Percentiles rank a stretch among this genome's conserved stretches.
Conservation (phyloP, 352 stramenopile genomes). For the Phytophthora colocasiae region DNA sequence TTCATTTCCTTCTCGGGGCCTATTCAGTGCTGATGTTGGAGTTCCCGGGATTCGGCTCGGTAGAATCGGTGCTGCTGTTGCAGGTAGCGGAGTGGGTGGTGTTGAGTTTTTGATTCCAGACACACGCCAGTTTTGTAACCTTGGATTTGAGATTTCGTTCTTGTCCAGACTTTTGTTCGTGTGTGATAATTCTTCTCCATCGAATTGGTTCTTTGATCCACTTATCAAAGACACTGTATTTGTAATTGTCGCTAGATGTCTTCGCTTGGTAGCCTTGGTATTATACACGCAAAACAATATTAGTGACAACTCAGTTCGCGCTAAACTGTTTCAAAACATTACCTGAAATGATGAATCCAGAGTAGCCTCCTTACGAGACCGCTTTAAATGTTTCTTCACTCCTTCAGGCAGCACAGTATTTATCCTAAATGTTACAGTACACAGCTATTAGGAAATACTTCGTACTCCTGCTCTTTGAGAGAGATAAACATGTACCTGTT, state of each 20-base stretch:
- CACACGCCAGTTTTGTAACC: background rate
- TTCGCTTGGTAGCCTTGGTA: slow-evolving; percentile 47
- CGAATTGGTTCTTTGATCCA: slow-evolving; percentile 39
- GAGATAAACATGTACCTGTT: slow-evolving; percentile 36
- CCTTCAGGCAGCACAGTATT: slow-evolving; percentile 49
- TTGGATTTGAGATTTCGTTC: background rate
- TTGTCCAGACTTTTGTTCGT: slow-evolving; percentile 7
- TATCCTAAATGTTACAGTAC: slow-evolving; percentile 33
- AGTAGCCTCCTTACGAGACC: slow-evolving; percentile 44
- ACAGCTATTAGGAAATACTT: background rate
- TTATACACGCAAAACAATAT: slow-evolving; percentile 2
- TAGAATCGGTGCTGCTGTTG: slow-evolving; percentile 6
- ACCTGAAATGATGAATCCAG: slow-evolving; percentile 44
- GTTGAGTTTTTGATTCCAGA: slow-evolving; percentile 4
- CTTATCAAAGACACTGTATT: slow-evolving; percentile 47
- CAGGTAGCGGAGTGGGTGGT: background rate
- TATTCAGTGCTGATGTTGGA: slow-evolving; percentile 35
- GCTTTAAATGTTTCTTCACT: slow-evolving; percentile 77
- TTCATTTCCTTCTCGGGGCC: slow-evolving; percentile 17
- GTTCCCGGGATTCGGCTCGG: slow-evolving; percentile 41
- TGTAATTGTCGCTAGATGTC: slow-evolving; percentile 68
- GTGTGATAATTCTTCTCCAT: slow-evolving; percentile 21
- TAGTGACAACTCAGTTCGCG: background rate
- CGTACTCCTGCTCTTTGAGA: background rate
- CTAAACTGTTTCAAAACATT: background rate